Conservation (phyloP, 495 filamentous ascomycete genomes). For the Bathelium albidoporum region DNA sequence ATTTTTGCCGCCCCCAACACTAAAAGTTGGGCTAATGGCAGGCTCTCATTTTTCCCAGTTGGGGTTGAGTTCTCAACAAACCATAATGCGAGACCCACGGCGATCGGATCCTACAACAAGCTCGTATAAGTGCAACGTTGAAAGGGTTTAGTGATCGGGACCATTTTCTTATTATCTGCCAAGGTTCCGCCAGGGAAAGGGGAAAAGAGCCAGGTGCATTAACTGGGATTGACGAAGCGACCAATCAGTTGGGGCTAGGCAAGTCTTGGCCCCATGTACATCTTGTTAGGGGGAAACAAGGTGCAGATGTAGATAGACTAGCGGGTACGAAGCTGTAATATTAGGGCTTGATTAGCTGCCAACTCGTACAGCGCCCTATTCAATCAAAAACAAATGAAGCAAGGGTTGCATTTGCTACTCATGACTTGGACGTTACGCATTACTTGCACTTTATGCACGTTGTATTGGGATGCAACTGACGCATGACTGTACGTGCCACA, state of each 20-base stretch:
- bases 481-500: constrained; percentile 1
- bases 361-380: background rate
- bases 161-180: background rate
- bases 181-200: background rate
- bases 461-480: background rate
- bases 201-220: background rate
- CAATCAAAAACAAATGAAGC: background rate
- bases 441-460: background rate
- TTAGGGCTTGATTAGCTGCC: background rate
- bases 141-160: background rate
- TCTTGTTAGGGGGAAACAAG: background rate
- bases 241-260: background rate
- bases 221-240: background rate
- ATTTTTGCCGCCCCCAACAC: background rate
- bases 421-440: background rate
- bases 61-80: background rate
- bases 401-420: background rate
- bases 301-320: background rate
- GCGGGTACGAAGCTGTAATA: background rate
- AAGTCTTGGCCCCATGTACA: background rate
- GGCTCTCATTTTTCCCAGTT: background rate
- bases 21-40: background rate
- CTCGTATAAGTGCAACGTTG: background rate
- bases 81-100: background rate
- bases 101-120: background rate